Conservation (phyloP, 129 eudicot species). For the Chrysanthemum lavandulifolium region DNA sequence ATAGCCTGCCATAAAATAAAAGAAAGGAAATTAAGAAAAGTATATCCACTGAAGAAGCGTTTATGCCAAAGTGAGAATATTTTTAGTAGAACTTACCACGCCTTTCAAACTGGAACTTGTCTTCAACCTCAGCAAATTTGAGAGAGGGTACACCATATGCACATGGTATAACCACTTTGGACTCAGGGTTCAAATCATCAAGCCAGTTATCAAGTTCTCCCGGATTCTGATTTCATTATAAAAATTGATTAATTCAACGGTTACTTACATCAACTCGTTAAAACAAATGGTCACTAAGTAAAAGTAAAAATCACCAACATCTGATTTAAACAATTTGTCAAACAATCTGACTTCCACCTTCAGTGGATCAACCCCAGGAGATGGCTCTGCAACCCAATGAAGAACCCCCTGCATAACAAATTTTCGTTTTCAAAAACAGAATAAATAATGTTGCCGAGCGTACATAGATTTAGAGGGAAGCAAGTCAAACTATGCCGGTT, state of each 20-base stretch:
- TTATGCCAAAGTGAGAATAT: background rate
- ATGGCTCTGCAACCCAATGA: conserved; percentile 90
- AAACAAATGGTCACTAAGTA: background rate
- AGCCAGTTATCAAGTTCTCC: conserved; percentile 90
- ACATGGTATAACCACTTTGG: conserved; percentile 65
- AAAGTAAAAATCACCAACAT: conserved; percentile 40
- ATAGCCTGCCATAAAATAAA: conserved; percentile 55
- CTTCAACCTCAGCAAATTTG: conserved; percentile 53
- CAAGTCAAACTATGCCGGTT: background rate
- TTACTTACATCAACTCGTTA: no score
- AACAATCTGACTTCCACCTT: conserved; percentile 88
- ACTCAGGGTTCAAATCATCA: conserved; percentile 71
- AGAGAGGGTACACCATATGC: conserved; percentile 84
- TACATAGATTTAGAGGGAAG: background rate
- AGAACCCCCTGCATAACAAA: conserved; percentile 69
- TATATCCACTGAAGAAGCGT: background rate
- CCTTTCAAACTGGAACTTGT: conserved; percentile 92
- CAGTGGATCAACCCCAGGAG: conserved; percentile 77
- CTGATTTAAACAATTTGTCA: conserved; percentile 63
- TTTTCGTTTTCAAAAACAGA: background rate
- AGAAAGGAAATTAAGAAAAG: background rate
- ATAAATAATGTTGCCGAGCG: background rate
- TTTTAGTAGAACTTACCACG: conserved; percentile 46
- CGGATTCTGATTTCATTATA: conserved; percentile 56
- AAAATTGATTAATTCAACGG: background rate